Base-by-base conservation (phyloP, 371 early-diverging fungal species). In the Mitosporidium daphniae region DNA sequence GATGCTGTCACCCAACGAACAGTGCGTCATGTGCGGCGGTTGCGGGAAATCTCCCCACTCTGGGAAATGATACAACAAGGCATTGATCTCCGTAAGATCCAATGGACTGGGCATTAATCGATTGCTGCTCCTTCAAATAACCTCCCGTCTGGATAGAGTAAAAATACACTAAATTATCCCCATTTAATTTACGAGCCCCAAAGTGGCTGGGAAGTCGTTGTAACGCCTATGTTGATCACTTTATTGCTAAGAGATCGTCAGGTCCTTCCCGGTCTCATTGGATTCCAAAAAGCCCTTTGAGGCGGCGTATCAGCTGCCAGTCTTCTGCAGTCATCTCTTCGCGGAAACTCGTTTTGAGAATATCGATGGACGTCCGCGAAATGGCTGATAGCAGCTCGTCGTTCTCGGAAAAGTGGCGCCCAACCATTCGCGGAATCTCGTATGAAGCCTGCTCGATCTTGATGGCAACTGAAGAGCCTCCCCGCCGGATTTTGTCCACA, bases 1-100 rank as follows among this genome's bases (percentile, higher is more conserved):
- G 80, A 93, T 30, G 67, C 60, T 44, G 75, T 78, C 3, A 52
- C 74, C 12, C 52, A 67, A 12, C 51, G 57, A 29, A 82, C 89
- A 11, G 53, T 55, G 14, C 48, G 56, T n/a, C 77, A 78, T 30
- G 98, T 97, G 7, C 61, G 60, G 24, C 58, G 57, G 35, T 43
- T 97, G 36, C 50, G 94, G 32, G 94, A 91, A 31, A 73, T 97
- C 73, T 70, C 71, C 21, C 98, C 98, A 6, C 55, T 97, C 17
- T 91, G 86, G 75, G 98, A 97, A 48, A 97, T 89, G 86, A 42
- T 34, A 6, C 27, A 38, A 22, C 36, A 43, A 28, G 49, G 49
- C 8, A 37, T 46, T 11, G 44, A 48, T 34, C 39, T 80, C 36
- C 74, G 73, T 47, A 45, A 56, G 16, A 80, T 80, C 36, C 54